phyloP scores from a whole-genome alignment of 2,329 filamentous ascomycete species.

The Scytalidium lignicola region DNA sequence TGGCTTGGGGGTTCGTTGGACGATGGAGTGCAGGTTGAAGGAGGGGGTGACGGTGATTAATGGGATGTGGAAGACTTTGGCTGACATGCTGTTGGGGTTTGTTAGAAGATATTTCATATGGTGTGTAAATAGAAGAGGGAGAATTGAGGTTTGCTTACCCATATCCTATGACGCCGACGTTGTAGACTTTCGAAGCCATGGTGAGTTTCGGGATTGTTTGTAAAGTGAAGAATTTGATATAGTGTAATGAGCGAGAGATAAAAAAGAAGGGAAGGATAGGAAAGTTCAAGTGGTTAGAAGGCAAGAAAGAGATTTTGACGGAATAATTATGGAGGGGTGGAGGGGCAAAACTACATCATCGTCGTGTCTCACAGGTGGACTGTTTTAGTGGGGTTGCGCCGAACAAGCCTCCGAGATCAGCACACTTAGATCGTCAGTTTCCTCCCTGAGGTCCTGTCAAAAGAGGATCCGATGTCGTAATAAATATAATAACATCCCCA shows the following conservation, averaged over 20 bases:
- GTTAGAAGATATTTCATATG: too few relatives aligned
- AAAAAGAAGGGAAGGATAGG: not conserved
- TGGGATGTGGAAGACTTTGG: constrained; percentile 81
- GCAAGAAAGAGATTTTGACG: not conserved
- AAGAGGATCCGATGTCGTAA: not conserved
- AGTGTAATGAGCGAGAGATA: not conserved
- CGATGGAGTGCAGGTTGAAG: constrained; percentile 67
- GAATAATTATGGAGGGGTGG: too few relatives aligned
- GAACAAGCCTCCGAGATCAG: too few relatives aligned
- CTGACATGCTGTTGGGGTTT: constrained; percentile 44
- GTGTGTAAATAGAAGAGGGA: too few relatives aligned
- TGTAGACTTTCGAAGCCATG: constrained; percentile 38
- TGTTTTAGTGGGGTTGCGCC: too few relatives aligned
- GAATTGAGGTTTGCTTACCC: constrained; percentile 30
- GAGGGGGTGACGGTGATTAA: constrained; percentile 61
- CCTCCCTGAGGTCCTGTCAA: not conserved
- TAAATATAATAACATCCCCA: not conserved
- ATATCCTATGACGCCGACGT: constrained; percentile 55
- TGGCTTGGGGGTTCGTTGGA: constrained; percentile 64
- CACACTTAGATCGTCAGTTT: too few relatives aligned
- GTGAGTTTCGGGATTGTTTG: constrained; percentile 1
- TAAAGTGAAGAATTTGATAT: not conserved
- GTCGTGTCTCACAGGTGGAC: too few relatives aligned
- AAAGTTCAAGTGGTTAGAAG: not conserved
- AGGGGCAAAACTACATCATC: too few relatives aligned